A percentile compares a stretch with the other conserved stretches of the same genome.
Evolutionary conservation across 768 basidiomycete species (phyloP).

Genomic region (Boletus patriciae): DNA sequence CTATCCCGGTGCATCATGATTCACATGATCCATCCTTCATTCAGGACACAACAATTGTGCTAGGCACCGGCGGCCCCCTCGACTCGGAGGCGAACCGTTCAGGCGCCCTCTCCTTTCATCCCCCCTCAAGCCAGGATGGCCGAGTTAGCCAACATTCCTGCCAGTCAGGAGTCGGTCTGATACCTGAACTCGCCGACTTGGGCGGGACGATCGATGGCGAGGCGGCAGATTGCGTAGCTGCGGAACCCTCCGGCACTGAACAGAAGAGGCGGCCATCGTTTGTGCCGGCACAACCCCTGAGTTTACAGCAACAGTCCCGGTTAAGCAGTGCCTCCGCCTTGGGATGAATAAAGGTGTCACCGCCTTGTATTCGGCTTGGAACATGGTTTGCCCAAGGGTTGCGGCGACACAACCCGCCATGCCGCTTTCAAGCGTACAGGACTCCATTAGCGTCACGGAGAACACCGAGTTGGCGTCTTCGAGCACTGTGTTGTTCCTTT

Average conservation of each 20-base stretch:
- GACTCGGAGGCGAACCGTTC: conserved; percentile 5
- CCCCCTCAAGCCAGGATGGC: not conserved
- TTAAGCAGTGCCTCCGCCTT: conserved; percentile 8
- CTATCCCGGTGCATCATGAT: conserved; percentile 7
- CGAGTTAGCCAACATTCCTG: conserved; percentile 2
- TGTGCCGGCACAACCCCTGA: not conserved
- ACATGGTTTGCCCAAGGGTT: not conserved
- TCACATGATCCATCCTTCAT: conserved; percentile 8
- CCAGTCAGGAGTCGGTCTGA: not conserved
- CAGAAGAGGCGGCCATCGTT: not conserved
- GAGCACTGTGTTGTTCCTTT: conserved; percentile 5
- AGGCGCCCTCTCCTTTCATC: conserved; percentile 2
- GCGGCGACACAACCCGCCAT: not conserved
- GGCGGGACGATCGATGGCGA: not conserved
- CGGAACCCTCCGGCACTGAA: conserved; percentile 2
- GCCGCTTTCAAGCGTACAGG: conserved; percentile 10
- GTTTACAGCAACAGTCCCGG: not conserved
- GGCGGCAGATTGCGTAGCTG: not conserved
- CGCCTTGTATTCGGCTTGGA: not conserved
- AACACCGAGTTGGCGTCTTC: conserved; percentile 8
- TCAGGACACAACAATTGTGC: not conserved
- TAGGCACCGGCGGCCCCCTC: not conserved
- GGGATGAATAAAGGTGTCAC: conserved; percentile 9
- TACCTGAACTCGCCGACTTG: not conserved
- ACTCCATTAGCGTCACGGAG: conserved; percentile 7